Conservation (phyloP, 1,284 basidiomycete species). For the Fomitopsis pinicola region DNA sequence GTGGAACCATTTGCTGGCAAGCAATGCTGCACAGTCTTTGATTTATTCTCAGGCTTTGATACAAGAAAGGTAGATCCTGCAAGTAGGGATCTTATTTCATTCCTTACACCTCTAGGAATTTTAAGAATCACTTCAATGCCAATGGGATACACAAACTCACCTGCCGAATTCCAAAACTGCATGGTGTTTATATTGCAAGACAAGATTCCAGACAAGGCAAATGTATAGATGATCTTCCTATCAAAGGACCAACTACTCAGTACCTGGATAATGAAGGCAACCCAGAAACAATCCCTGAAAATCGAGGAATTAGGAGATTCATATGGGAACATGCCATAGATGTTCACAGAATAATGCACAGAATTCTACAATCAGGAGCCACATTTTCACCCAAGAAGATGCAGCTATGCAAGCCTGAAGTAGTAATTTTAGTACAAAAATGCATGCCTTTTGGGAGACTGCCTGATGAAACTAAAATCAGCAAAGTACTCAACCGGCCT, state of each 20-base stretch:
- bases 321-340: constrained; percentile 28
- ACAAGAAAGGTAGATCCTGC: no score
- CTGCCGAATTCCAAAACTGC: constrained; percentile 31
- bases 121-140: constrained; percentile 23
- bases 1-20: no score
- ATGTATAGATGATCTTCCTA: not conserved
- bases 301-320: constrained; percentile 26
- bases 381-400: no score
- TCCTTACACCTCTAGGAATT: constrained; percentile 14
- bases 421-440: constrained; percentile 24
- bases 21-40: no score
- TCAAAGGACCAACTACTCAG: constrained; percentile 9
- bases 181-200: constrained; percentile 29
- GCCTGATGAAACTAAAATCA: constrained; percentile 19
- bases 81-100: constrained; percentile 24
- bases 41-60: no score
- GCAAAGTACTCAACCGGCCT: constrained; percentile 25
- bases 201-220: constrained; percentile 23
- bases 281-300: not conserved
- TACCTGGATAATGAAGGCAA: no score
- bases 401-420: constrained; percentile 10
- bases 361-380: no score
- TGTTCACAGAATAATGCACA: constrained; percentile 28
- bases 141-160: constrained; percentile 35
- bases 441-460: constrained; percentile 22